Base-by-base conservation (phyloP, 1,139 yeast genomes). In the Hanseniaspora gamundiae region DNA sequence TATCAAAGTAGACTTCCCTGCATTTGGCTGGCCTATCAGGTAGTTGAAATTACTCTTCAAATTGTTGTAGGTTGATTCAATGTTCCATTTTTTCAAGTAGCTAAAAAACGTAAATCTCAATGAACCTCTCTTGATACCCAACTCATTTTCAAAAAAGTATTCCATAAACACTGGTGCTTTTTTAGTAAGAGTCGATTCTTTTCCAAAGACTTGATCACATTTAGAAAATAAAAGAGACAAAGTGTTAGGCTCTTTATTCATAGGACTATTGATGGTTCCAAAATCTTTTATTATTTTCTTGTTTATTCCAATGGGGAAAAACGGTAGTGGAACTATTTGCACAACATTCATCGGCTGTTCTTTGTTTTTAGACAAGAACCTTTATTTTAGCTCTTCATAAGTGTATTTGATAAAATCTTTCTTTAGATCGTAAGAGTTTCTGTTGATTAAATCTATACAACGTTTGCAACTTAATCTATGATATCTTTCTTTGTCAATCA, bases 1-100 rank as follows among this genome's bases (percentile, higher is more conserved):
- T 2, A 80, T 69, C 26, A 86, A 56, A 1, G 81, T 69, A 1
- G 93, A 77, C 58, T 86, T 86, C 1, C 96, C 96, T 14, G 77
- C 69, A 55, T 85, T 85, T 9, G 84, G 77, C 50, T 71, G 71
- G 1, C 96, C 95, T 11, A 85, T 65, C 30, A 86, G 59, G 55
- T 76, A 80, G 24, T 77, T 69, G 21, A 67, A 67, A 7, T 63
- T 55, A 1, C 74, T 69, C 22, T 49, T 52, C 38, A 76, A 57
- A 10, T 57, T 51, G 2, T 60, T 45, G 26, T 56, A 55, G 20
- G 74, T 51, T 1, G 57, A 54, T 6, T 62, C 60, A 4, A 73
- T 53, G 40, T 74, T 71, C 88, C 87, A 80, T 31, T 67, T 65
- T 30, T 62, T 65, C 16, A 62, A 58, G 0, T 78, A 74, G 41